Evolutionary conservation across 169 alveolate genomes (phyloP), one percentile per base, ranked within the genome.

Genomic region (Theileria luwenshuni): DNA sequence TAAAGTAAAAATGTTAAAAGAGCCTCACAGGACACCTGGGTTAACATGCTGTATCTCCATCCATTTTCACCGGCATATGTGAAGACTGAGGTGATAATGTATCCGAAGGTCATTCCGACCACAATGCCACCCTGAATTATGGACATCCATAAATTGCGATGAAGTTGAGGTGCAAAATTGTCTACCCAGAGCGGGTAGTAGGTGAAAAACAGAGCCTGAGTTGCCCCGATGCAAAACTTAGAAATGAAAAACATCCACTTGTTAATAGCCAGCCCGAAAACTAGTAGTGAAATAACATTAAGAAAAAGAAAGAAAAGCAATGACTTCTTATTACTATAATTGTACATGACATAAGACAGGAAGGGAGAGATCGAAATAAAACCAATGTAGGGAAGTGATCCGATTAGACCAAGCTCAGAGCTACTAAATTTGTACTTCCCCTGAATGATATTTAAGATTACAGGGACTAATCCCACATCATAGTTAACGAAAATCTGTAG

Each of bases 111-210:
- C 59, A 86, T 90, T 15, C 99, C 99, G 27, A 92, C 90, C 6
- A 93, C 94, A 30, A 92, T 91, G 17, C 97, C 94, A 21, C 95
- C 85, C 49, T 95, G 98, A 23, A 94, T 72, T 42, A 91, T 77
- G 3, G 97, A 95, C 99, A 96, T 95, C 98, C 98, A 96, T 38
- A 87, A 89, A 3, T 98, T 94, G 72, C 91, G 90, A 54, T 86
- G 73, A 56, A 84, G 90, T 5, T 64, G 77, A 1, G 99, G 98
- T 3, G 98, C 92, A 63, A 93, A 95, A 45, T 86, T 94, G 77
- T 95, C 97, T 17, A 95, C 95, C 98, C 99, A 96, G 3, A 96
- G 98, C 0, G 99, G 99, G 3, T 91, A 86, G 74, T 95, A 96
- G 12, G 94, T 94, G n/a, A 95, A 95, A 54, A 94, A 91, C 63